These are phyloP conservation scores for Butyriboletus loyo DNA, from an alignment of 768 basidiomycete genomes.

Conservation along the genomic window DNA sequence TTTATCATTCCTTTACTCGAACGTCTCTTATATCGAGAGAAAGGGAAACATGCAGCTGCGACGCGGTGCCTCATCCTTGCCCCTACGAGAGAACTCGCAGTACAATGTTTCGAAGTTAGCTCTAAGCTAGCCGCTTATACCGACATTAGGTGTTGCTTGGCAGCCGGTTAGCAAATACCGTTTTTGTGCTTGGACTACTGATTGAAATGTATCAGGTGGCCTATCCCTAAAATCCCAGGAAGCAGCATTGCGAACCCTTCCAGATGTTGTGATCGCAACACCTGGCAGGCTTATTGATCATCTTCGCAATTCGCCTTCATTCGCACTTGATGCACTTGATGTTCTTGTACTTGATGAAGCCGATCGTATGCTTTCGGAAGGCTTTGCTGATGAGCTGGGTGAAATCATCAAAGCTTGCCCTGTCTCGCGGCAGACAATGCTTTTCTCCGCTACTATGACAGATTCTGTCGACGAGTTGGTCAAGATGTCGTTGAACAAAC, in stretches of 20 bases:
- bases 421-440: constrained; percentile 88
- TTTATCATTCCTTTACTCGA: constrained; percentile 95
- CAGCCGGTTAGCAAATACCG: constrained; percentile 64
- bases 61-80: constrained; percentile 90
- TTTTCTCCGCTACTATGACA: constrained; percentile 99
- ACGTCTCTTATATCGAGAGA: constrained; percentile 87
- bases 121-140: constrained; percentile 81
- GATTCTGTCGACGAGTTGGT: constrained; percentile 94
- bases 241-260: constrained; percentile 74
- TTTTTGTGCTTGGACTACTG: background rate
- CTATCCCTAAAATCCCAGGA: constrained; percentile 93
- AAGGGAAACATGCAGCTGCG: constrained; percentile 80
- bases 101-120: constrained; percentile 93
- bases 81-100: constrained; percentile 93
- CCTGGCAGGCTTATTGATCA: constrained; percentile 98
- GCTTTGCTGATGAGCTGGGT: constrained; percentile 89
- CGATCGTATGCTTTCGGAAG: constrained; percentile 94
- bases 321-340: constrained; percentile 89
- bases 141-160: constrained; percentile 87
- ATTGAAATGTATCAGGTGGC: constrained; percentile 56
- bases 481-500: constrained; percentile 87
- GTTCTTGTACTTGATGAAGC: constrained; percentile 96
- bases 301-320: constrained; percentile 90
- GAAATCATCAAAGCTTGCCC: constrained; percentile 95
- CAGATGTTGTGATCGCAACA: constrained; percentile 94